These are phyloP conservation scores for Chenopodium formosanum DNA, from an alignment of 148 eudicot genomes.

Conservation along the genomic window DNA sequence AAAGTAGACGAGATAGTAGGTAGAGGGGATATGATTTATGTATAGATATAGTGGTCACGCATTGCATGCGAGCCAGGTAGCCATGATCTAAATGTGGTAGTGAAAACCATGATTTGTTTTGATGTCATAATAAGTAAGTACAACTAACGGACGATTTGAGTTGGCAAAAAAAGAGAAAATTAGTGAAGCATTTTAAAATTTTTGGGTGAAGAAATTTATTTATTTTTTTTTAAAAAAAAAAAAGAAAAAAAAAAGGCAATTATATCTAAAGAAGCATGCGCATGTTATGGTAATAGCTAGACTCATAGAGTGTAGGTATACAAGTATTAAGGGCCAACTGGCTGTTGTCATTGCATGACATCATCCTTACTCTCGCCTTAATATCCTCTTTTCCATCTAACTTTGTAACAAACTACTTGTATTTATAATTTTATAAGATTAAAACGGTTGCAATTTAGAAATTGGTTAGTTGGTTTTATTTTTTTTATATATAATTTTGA, in stretches of 20 bases:
- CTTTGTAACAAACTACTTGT: too few relatives aligned
- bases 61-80: neutral
- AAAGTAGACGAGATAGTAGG: too few relatives aligned
- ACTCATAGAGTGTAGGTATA: too few relatives aligned
- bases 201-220: neutral
- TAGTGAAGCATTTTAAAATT: neutral
- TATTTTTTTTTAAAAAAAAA: too few relatives aligned
- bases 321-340: too few relatives aligned
- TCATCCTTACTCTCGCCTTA: too few relatives aligned
- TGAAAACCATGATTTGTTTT: neutral
- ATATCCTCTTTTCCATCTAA: too few relatives aligned
- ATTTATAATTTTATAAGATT: too few relatives aligned
- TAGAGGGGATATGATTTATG: neutral
- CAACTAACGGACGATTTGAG: neutral
- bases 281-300: neutral
- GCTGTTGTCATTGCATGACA: too few relatives aligned
- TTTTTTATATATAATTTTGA: too few relatives aligned
- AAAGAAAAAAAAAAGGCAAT: neutral
- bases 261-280: neutral
- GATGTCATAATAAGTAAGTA: neutral
- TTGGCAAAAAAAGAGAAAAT: neutral
- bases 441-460: too few relatives aligned
- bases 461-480: too few relatives aligned
- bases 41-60: neutral
- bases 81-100: neutral